phyloP scores from a whole-genome alignment of 2,329 filamentous ascomycete species.

The Trichophyton schoenleinii region DNA sequence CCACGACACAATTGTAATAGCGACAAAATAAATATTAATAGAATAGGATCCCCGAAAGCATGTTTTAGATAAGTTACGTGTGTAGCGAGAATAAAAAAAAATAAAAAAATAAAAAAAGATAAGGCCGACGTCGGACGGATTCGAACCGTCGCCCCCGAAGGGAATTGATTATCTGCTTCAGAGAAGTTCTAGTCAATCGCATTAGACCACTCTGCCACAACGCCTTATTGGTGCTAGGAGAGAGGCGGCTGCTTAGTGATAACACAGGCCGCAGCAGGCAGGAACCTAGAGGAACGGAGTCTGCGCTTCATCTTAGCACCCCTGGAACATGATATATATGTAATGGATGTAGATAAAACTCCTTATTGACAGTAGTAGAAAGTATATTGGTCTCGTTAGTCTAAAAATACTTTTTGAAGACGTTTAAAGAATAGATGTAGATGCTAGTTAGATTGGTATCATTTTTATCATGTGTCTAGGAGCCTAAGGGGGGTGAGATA shows the following conservation, averaged over 20 bases:
- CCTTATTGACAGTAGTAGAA: too few species aligned
- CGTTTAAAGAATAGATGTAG: not conserved
- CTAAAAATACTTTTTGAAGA: too few species aligned
- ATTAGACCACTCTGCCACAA: conserved; percentile 8
- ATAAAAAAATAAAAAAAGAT: conserved; percentile 5
- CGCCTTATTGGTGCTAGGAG: conserved; percentile 3
- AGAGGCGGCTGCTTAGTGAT: not conserved
- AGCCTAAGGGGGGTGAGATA: not conserved
- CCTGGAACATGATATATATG: too few species aligned
- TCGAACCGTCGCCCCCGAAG: conserved; percentile 7
- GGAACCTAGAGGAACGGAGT: too few species aligned
- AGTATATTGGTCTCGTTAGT: too few species aligned
- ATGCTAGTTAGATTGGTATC: not conserved
- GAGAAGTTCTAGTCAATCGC: conserved; percentile 6
- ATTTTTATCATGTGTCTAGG: not conserved
- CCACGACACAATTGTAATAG: too few species aligned
- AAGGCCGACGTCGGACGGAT: conserved; percentile 10
- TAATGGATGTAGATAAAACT: too few species aligned
- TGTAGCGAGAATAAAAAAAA: not conserved
- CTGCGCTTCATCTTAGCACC: too few species aligned
- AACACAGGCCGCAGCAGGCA: not conserved
- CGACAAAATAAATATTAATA: not conserved
- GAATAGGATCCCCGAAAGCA: not conserved
- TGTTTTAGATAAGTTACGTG: not conserved
- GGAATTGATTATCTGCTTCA: conserved; percentile 5